Base-by-base conservation (phyloP, 1,139 yeast genomes). In the Kurtzmaniella quercitrusa region DNA sequence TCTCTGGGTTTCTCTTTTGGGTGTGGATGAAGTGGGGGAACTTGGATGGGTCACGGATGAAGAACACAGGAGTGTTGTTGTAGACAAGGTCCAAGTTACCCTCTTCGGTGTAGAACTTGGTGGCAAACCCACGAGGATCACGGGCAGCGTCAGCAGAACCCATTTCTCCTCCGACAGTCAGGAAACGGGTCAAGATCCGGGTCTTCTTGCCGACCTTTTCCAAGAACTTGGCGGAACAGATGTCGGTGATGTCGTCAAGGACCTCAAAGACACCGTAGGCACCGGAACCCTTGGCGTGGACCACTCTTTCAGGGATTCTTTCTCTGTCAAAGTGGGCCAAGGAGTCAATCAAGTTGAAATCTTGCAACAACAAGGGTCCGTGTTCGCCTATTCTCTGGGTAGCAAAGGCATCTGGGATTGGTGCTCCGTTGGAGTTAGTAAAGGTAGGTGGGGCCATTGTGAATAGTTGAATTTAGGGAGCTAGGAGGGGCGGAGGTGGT, bases 1-100 rank as follows among this genome's bases (percentile, higher is more conserved):
- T 86, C 67, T 85, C 80, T 40, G 95, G 95, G 68, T 85, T 80
- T 63, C 87, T 67, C 76, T 82, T 82, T 63, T 82, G 88, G 33
- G 95, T 85, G 74, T 88, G 95, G 60, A 88, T 87, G 62, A 88
- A 87, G 65, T 83, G 83, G 42, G 95, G 95, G 73, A 88, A 88
- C 73, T 88, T 86, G 47, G 85, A 74, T 48, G 95, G 95, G 66
- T 88, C 93, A 62, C 95, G 79, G 53, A 88, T 73, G 69, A 88
- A 88, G 67, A 88, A 88, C 45, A 88, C 79, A 25, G 96, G 96
- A 38, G 95, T 88, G 74, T 88, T 88, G 76, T 87, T 88, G 75
- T 82, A 85, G 34, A 88, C 96, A 74, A 86, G 82, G 72, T 88
- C 96, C 65, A 84, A 73, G 69, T 83, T 84, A 57, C 96, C 96